Base-by-base conservation (phyloP, 805 yeast genomes). In the Yarrowia yakushimensis region DNA sequence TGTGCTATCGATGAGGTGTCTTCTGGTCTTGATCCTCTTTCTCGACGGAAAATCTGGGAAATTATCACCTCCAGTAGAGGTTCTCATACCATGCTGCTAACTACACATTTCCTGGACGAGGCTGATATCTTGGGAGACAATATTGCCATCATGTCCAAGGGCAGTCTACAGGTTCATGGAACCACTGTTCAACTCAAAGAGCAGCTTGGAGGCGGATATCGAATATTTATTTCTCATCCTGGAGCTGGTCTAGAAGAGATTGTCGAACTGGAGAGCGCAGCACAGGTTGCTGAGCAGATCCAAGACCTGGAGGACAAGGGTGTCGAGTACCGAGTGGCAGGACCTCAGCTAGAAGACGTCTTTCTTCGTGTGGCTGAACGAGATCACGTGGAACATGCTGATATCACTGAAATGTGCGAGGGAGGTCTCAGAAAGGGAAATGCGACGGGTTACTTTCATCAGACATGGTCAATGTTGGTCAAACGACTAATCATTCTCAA, bases 1-100 rank as follows among this genome's bases (percentile, higher is more conserved):
- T 73, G 76, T 64, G 72, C 74, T 37, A 68, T 73, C 34, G 76
- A 73, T 62, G 76, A 73, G 62, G 76, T 73, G n/a, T 72, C 76
- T 15, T 73, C 76, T 17, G 76, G 76, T 1, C 64, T 73, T 34
- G 76, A 73, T 67, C 76, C 76, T 10, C 43, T 73, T 10, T 70
- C 74, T 34, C 68, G 76, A 20, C 69, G 76, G 10, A 69, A 69
- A 39, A 73, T 73, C 34, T 73, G 76, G 76, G 75, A 73, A 50
- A 73, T 73, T 54, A 48, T 73, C 8, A 65, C 71, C 11, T 64
- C 71, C 9, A 67, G 67, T 18, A 68, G 75, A 15, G 74, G 73
- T 6, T 62, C 69, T 12, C 65, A 66, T 5, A 65, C 74, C 2
- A 66, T 73, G 27, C 64, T 73, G 27, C 64, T 73, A 25, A 73